phyloP scores from a whole-genome alignment of 1,139 yeast species.

The Saccharomycopsis hybrid region DNA sequence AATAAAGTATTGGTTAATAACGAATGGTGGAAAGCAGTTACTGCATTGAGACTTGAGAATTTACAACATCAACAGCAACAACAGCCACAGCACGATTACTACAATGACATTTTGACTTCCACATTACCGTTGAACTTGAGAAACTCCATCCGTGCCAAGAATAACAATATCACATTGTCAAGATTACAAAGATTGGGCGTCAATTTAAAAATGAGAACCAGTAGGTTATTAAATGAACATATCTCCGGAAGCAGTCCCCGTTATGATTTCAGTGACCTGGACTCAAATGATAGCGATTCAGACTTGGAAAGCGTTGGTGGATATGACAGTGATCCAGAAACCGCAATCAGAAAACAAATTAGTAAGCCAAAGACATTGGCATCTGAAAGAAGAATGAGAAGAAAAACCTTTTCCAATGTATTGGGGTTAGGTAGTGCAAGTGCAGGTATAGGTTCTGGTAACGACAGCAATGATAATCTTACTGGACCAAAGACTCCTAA shows the following conservation, averaged over 20 bases:
- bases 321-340: constrained; percentile 17
- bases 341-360: constrained; percentile 12
- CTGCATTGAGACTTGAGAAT: constrained; percentile 44
- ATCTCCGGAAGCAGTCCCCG: constrained; percentile 29
- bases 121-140: background rate
- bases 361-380: constrained; percentile 8
- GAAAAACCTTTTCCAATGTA: constrained; percentile 14
- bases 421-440: background rate
- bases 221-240: constrained; percentile 34
- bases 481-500: constrained; percentile 13
- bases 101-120: background rate
- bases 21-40: constrained; percentile 64
- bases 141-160: constrained; percentile 21
- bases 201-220: constrained; percentile 67
- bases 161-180: constrained; percentile 40
- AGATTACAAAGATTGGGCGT: constrained; percentile 68
- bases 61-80: constrained; percentile 21
- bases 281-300: constrained; percentile 20
- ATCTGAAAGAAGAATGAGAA: constrained; percentile 13
- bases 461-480: background rate
- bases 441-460: background rate
- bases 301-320: constrained; percentile 1
- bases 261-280: constrained; percentile 24
- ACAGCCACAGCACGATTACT: background rate
- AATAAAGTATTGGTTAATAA: constrained; percentile 33